These are phyloP conservation scores for Clonostachys solani DNA, from an alignment of 2,329 filamentous ascomycete species.

Conservation along the genomic window DNA sequence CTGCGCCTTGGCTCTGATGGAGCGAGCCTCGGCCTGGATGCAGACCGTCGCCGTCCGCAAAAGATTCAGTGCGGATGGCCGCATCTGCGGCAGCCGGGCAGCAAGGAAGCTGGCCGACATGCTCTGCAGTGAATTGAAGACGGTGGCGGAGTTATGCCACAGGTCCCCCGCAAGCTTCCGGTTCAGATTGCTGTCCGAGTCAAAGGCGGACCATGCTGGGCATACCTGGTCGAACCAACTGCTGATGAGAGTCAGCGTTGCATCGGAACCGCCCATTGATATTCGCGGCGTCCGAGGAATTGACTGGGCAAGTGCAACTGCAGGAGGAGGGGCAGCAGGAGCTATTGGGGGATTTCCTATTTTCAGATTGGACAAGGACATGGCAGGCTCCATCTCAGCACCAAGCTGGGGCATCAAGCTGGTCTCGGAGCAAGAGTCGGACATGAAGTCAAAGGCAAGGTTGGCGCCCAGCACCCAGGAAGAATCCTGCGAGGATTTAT, in stretches of 20 bases:
- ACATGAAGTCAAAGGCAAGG: neutral
- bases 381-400: slow-evolving; percentile 1
- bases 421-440: neutral
- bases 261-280: slow-evolving; percentile 13
- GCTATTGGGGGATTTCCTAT: neutral
- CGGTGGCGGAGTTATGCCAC: slow-evolving; percentile 27
- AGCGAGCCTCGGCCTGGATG: slow-evolving; percentile 25
- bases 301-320: slow-evolving; percentile 4
- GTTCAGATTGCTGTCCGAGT: slow-evolving; percentile 32
- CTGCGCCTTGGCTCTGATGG: slow-evolving; percentile 11
- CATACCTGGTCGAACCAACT: slow-evolving; percentile 26
- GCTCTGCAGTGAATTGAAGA: slow-evolving; percentile 31
- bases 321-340: neutral
- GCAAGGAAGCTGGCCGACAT: slow-evolving; percentile 33
- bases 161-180: slow-evolving; percentile 27
- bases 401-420: neutral
- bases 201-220: slow-evolving; percentile 33
- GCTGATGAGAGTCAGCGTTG: slow-evolving; percentile 23
- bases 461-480: neutral
- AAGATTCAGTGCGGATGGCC: slow-evolving; percentile 22
- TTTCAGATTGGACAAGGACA: neutral
- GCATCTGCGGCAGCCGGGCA: slow-evolving; percentile 25
- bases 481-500: neutral
- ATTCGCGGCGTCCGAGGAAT: slow-evolving; percentile 7
- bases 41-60: slow-evolving; percentile 24